These are phyloP conservation scores for Hypoxylon sp. DNA, from an alignment of 2,329 filamentous ascomycete genomes.

Conservation along the genomic window DNA sequence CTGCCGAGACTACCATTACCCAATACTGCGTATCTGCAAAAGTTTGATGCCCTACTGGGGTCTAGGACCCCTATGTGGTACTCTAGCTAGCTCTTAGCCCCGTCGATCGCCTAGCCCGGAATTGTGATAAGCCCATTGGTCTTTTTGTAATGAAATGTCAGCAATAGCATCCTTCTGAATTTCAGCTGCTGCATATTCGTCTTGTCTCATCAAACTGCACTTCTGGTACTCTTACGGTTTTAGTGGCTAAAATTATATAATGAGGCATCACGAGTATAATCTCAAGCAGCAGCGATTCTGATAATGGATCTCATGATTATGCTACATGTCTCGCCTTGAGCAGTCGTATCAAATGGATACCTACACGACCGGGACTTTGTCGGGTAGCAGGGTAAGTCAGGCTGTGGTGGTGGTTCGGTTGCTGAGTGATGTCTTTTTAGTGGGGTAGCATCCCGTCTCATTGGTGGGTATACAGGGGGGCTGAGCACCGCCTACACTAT, in stretches of 20 bases:
- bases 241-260: constrained; percentile 15
- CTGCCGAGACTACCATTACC: constrained; percentile 12
- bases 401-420: constrained; percentile 24
- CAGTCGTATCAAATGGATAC: constrained; percentile 8
- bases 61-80: constrained; percentile 16
- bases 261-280: neutral
- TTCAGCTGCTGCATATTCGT: constrained; percentile 34
- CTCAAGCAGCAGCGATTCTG: constrained; percentile 1
- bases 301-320: constrained; percentile 16
- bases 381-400: constrained; percentile 4
- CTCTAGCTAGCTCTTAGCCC: constrained; percentile 16
- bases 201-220: constrained; percentile 25
- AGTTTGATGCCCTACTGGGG: constrained; percentile 24
- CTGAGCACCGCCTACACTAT: constrained; percentile 33
- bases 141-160: constrained; percentile 25
- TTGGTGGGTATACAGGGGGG: constrained; percentile 37
- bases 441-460: constrained; percentile 31
- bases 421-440: constrained; percentile 26
- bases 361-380: constrained; percentile 8
- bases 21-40: constrained; percentile 16
- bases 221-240: constrained; percentile 14
- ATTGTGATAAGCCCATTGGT: constrained; percentile 39
- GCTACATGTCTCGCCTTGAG: constrained; percentile 21
- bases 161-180: constrained; percentile 8
- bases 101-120: constrained; percentile 27